Percentiles rank a stretch among this genome's conserved stretches.
These are phyloP conservation scores for Phoenix dactylifera DNA, from an alignment of 176 grass and related monocot species.

Conservation along the genomic window DNA sequence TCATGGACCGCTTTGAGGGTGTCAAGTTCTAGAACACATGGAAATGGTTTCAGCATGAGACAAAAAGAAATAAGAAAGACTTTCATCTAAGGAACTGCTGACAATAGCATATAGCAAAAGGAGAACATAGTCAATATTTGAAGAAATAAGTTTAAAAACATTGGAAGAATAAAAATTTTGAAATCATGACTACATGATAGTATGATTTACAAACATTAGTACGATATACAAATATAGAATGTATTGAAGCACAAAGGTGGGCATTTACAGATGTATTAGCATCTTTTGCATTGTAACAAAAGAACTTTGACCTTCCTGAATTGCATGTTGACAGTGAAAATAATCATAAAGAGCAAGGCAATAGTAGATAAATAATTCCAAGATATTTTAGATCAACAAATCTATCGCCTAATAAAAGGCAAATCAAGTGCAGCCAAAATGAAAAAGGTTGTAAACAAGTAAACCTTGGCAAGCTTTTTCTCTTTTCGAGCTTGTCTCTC, in stretches of 20 bases:
- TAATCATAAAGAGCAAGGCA: too few relatives aligned
- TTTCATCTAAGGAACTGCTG: neutral
- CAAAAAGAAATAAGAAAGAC: conserved; percentile 2
- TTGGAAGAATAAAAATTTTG: neutral
- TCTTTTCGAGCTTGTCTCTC: conserved; percentile 93
- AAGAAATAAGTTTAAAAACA: neutral
- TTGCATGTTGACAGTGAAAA: too few relatives aligned
- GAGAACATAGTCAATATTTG: too few relatives aligned
- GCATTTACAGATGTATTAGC: too few relatives aligned
- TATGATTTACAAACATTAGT: neutral
- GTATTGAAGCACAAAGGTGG: too few relatives aligned
- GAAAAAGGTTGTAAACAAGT: neutral
- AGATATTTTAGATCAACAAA: neutral
- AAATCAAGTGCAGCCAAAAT: neutral
- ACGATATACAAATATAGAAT: too few relatives aligned
- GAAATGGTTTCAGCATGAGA: neutral
- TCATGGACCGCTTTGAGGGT: conserved; percentile 49
- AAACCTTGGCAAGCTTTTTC: conserved; percentile 82
- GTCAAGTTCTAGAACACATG: conserved; percentile 50
- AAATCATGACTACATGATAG: neutral
- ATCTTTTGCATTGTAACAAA: too few relatives aligned
- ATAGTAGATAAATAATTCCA: too few relatives aligned
- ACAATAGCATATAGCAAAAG: too few relatives aligned
- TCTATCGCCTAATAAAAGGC: neutral
- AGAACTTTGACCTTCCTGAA: too few relatives aligned